phyloP scores from a whole-genome alignment of 192 early-diverging fungal species.

The Coemansia sp. region DNA sequence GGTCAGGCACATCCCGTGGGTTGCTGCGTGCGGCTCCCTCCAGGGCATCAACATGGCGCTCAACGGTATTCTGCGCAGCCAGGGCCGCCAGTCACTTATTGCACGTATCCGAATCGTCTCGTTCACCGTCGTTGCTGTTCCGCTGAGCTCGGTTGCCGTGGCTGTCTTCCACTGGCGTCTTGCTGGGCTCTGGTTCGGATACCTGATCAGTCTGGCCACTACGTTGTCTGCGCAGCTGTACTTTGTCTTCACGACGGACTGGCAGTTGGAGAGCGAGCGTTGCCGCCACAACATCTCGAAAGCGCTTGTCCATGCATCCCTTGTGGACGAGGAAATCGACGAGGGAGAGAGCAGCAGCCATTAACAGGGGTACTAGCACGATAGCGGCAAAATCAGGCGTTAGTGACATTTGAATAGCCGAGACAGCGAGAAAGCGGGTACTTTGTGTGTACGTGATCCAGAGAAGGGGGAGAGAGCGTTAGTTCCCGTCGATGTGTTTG shows the following conservation, averaged over 20 bases:
- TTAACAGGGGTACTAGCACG: neutral
- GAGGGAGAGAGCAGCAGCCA: conserved; percentile 21
- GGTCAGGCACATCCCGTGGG: conserved; percentile 33
- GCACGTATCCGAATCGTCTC: conserved; percentile 52
- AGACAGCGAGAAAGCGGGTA: too few relatives aligned
- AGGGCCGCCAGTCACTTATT: conserved; percentile 56
- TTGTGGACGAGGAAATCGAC: neutral
- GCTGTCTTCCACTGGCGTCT: conserved; percentile 58
- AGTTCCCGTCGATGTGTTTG: too few relatives aligned
- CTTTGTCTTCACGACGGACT: conserved; percentile 35
- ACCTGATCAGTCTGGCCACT: conserved; percentile 41
- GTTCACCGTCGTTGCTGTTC: conserved; percentile 51
- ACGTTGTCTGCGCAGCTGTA: conserved; percentile 24
- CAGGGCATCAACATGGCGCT: conserved; percentile 62
- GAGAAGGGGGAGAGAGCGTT: too few relatives aligned
- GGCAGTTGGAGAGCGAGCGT: conserved; percentile 40
- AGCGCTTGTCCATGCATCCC: conserved; percentile 11
- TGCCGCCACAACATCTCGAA: conserved; percentile 39
- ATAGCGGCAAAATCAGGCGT: too few relatives aligned
- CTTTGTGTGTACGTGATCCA: too few relatives aligned
- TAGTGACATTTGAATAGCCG: too few relatives aligned
- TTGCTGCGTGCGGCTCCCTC: conserved; percentile 21
- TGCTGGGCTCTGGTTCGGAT: conserved; percentile 65
- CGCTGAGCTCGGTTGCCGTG: conserved; percentile 45
- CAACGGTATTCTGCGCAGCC: conserved; percentile 59